Evolutionary conservation across 2,329 filamentous ascomycete genomes (phyloP).

Genomic region (Aspergillus cejpii): DNA sequence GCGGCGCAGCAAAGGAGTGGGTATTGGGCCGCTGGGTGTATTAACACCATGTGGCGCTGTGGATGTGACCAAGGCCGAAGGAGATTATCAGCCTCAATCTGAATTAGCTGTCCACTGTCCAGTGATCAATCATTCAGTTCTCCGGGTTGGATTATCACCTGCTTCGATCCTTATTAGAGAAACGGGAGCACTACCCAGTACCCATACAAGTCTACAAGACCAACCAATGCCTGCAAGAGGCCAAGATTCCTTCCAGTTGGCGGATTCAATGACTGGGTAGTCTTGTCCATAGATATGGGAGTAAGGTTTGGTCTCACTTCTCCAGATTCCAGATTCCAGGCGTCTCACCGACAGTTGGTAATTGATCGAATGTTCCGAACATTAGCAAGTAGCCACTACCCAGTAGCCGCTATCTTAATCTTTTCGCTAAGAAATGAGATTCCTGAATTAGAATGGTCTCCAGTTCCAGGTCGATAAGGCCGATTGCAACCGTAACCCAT

Average conservation of each 20-base stretch:
- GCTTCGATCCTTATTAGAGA: no score
- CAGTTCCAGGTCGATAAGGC: no score
- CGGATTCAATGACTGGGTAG: background rate
- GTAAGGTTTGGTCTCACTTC: background rate
- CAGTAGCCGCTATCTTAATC: no score
- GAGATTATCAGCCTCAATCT: background rate
- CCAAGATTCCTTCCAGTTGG: background rate
- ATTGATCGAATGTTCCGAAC: background rate
- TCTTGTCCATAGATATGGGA: no score
- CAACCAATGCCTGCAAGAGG: slow-evolving; percentile 2
- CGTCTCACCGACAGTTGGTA: background rate
- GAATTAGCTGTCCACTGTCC: background rate
- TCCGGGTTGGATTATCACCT: no score
- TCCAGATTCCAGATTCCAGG: background rate
- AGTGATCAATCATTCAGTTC: no score
- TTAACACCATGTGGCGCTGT: background rate
- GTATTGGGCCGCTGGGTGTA: background rate
- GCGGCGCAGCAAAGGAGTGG: background rate
- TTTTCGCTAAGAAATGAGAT: no score
- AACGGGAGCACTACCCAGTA: no score
- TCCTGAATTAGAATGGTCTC: no score
- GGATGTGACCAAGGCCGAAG: background rate
- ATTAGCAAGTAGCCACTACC: no score
- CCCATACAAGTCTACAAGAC: background rate
- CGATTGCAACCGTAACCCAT: no score